These are phyloP conservation scores for Jasminum sambac DNA, from an alignment of 257 asterid genomes.

Conservation along the genomic window DNA sequence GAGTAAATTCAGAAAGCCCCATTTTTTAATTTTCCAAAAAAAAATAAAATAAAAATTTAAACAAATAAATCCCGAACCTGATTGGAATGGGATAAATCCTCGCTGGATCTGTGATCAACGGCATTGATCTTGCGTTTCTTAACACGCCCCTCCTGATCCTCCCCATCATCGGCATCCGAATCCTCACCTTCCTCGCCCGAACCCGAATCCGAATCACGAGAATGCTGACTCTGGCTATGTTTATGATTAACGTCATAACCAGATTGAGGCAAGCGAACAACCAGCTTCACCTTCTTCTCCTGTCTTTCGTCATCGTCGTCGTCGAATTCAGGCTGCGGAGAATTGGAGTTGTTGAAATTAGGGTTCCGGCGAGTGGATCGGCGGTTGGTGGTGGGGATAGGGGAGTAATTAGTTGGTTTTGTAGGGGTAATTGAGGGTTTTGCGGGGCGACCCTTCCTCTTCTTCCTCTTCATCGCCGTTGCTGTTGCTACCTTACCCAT, in stretches of 20 bases:
- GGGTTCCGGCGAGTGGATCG: conserved; percentile 50
- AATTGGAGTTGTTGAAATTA: conserved; percentile 22
- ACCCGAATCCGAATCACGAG: conserved; percentile 50
- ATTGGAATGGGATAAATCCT: conserved; percentile 38
- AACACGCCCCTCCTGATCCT: conserved; percentile 39
- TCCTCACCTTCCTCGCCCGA: conserved; percentile 42
- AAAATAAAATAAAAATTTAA: not conserved
- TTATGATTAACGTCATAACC: conserved; percentile 32
- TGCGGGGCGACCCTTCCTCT: conserved; percentile 84
- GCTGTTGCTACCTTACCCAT: conserved; percentile 24
- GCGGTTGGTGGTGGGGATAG: conserved; percentile 36
- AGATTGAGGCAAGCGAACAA: conserved; percentile 72
- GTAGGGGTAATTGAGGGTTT: conserved; percentile 31
- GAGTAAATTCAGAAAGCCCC: conserved; percentile 1
- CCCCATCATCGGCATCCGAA: conserved; percentile 41
- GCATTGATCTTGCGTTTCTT: conserved; percentile 56
- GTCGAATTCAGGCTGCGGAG: conserved; percentile 37
- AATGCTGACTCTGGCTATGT: conserved; percentile 38
- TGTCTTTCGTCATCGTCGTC: conserved; percentile 85
- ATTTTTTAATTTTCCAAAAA: conserved; percentile 17
- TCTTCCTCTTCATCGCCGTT: conserved; percentile 47
- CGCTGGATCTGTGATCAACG: conserved; percentile 71
- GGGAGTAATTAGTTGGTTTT: conserved; percentile 31
- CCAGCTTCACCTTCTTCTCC: conserved; percentile 89
- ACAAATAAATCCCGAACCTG: conserved; percentile 40